Conservation (phyloP, 352 stramenopile species). For the Pythium rishiriense region DNA sequence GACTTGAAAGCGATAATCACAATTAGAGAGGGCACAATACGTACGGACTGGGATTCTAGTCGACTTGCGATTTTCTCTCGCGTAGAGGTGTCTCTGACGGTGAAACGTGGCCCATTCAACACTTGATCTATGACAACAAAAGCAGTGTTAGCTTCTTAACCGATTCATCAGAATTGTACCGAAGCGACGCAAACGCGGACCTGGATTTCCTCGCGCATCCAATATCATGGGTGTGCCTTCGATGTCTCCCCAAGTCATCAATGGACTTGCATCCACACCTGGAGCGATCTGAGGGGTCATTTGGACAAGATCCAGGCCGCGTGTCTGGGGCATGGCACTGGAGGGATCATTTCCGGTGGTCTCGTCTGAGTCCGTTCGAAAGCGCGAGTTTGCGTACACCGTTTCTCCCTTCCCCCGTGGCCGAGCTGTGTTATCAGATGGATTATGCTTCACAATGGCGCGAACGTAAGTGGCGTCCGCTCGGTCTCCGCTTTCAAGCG, state of each 20-base stretch:
- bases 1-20: not conserved
- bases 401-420: conserved; percentile 44
- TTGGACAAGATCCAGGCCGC: conserved; percentile 43
- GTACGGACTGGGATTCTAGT: conserved; percentile 61
- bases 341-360: not conserved
- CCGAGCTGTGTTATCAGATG: not conserved
- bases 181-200: conserved; percentile 27
- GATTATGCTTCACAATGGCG: not conserved
- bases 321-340: not conserved
- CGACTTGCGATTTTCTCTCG: conserved; percentile 67
- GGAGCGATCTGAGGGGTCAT: conserved; percentile 82
- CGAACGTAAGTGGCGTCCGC: not conserved
- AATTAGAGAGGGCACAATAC: conserved; percentile 6
- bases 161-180: not conserved
- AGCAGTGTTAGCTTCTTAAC: not conserved
- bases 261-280: conserved; percentile 65
- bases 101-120: conserved; percentile 52
- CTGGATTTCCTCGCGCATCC: conserved; percentile 35
- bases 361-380: conserved; percentile 16
- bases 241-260: conserved; percentile 88
- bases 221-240: conserved; percentile 76
- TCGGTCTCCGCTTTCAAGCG: conserved; percentile 46
- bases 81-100: conserved; percentile 58
- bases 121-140: conserved; percentile 31
- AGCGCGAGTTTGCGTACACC: conserved; percentile 78